Base-by-base conservation (phyloP, 495 filamentous ascomycete genomes). In the Copromyces sp. region DNA sequence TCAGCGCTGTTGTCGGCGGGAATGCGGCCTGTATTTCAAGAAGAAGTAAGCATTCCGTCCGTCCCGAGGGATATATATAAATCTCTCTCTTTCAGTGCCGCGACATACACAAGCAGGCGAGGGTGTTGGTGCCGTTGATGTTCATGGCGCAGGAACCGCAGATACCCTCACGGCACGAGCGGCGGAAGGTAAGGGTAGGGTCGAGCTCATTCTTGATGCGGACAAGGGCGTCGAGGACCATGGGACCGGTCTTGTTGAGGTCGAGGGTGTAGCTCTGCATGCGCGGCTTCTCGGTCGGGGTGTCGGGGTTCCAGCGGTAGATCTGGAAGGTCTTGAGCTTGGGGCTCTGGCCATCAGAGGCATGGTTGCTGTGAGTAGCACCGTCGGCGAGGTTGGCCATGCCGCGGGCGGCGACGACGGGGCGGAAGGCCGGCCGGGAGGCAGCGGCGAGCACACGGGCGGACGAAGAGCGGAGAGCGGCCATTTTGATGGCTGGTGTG, bases 131-230 rank as follows among this genome's bases (percentile, higher is more conserved):
- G 78, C 95, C 95, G 82, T 98, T 95, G 82, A 99, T 97, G 87
- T 99, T 99, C 95, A 99, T 99, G 72, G 95, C 95, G 81, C 95
- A 99, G 80, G 92, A 95, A 70, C 95, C 95, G 80, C 95, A 99
- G 80, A 99, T 99, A 73, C 95, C 95, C 87, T 99, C 95, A 83
- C 95, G 84, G 86, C 95, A 99, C 79, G 92, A 95, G 79, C 95
- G 84, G 76, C 95, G 88, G 87, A 99, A 99, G 68, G 95, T 99
- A 78, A 99, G 83, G 44, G 95, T 98, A 32, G 95, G 95, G 82
- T 99, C 95, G 39, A 97, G 80, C 87, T 99, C 95, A 84, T 99
- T 99, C 93, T 99, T 99, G 85, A 99, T 95, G 75, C 95, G 86
- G 80, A 99, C 96, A 77, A 99, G 84, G 69, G 95, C 95, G 82